phyloP scores from a whole-genome alignment of 306 rosid genomes.

The Vigna unguiculata region DNA sequence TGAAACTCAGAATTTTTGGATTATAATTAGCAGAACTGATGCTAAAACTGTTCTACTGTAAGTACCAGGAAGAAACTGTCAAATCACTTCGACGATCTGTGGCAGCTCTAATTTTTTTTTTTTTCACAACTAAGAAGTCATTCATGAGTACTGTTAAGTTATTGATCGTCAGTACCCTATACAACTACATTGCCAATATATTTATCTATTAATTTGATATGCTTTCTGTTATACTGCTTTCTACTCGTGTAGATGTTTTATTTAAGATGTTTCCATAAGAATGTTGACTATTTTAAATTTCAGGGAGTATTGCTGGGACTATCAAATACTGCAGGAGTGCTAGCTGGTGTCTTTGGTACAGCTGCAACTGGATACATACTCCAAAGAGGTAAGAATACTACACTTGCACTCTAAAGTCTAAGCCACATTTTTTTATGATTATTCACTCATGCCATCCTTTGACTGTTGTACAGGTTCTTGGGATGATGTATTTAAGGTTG shows the following conservation, averaged over 20 bases:
- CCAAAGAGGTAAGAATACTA: constrained; percentile 67
- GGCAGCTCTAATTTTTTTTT: constrained; percentile 15
- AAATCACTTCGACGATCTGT: constrained; percentile 24
- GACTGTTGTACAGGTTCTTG: constrained; percentile 82
- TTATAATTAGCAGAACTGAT: background rate
- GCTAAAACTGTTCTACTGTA: background rate
- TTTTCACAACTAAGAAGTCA: constrained; percentile 22
- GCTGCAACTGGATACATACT: constrained; percentile 96
- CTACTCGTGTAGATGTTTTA: constrained; percentile 3
- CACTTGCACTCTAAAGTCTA: constrained; percentile 16
- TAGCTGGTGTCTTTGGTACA: constrained; percentile 96
- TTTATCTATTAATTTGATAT: constrained; percentile 22
- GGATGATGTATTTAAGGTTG: constrained; percentile 93
- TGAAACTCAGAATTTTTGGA: constrained; percentile 5
- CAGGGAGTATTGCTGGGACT: constrained; percentile 94
- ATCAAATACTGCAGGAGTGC: constrained; percentile 96
- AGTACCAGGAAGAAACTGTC: background rate
- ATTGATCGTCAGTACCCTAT: background rate
- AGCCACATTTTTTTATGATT: background rate
- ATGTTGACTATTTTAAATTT: constrained; percentile 37
- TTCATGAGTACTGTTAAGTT: background rate
- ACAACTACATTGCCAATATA: background rate
- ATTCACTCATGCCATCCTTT: constrained; percentile 25
- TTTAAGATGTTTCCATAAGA: constrained; percentile 32
- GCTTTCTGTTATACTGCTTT: constrained; percentile 4